phyloP scores from a whole-genome alignment of 1,139 yeast genomes.

The Diutina neorugosa region DNA sequence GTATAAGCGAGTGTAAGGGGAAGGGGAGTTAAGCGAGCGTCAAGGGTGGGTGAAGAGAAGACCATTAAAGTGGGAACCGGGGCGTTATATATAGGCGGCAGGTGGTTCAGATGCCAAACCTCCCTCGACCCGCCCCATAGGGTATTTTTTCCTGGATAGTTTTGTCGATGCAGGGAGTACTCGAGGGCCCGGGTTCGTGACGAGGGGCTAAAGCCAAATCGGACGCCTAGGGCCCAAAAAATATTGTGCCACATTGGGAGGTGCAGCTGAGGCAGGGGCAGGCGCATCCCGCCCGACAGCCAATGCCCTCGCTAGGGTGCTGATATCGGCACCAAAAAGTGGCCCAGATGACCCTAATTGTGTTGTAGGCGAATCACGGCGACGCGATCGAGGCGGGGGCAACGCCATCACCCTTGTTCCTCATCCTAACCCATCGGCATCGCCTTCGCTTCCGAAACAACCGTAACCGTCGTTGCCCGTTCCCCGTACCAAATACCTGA shows the following conservation, averaged over 20 bases:
- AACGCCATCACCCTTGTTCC: background rate
- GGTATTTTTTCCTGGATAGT: background rate
- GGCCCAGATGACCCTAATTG: background rate
- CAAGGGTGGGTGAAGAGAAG: constrained; percentile 4
- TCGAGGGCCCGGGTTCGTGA: background rate
- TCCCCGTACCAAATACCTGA: background rate
- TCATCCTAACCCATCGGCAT: background rate
- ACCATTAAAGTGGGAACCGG: background rate
- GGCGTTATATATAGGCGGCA: background rate
- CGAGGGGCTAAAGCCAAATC: background rate
- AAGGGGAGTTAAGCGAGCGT: constrained; percentile 1
- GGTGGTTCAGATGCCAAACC: background rate
- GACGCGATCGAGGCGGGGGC: background rate
- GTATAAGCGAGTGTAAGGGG: background rate
- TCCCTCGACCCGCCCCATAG: background rate
- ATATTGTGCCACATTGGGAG: background rate
- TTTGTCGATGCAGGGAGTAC: background rate
- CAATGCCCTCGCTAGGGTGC: background rate
- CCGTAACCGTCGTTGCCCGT: background rate
- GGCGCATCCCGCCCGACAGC: background rate
- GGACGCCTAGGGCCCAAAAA: background rate
- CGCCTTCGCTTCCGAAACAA: background rate
- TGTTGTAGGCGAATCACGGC: background rate
- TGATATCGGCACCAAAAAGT: background rate
- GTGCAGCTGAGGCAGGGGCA: background rate